phyloP scores from a whole-genome alignment of 805 yeast genomes.

The Pichia manshurica region DNA sequence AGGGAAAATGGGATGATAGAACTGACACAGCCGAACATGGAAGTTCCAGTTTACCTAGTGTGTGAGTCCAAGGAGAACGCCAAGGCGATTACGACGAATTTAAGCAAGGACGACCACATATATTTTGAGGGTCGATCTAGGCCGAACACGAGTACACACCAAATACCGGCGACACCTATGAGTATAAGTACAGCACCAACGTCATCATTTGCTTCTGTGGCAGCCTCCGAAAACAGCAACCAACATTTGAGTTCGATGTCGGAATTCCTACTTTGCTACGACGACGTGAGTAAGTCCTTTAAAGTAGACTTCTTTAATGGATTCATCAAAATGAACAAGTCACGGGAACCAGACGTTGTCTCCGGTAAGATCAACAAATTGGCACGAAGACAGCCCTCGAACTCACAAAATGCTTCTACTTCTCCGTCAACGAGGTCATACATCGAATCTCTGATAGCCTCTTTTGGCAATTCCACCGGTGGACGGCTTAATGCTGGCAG shows the following conservation, averaged over 20 bases:
- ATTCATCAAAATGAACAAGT: constrained; percentile 27
- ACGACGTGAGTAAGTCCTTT: constrained; percentile 23
- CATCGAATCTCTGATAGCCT: constrained; percentile 1
- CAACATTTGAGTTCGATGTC: constrained; percentile 6
- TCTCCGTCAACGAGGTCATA: background rate
- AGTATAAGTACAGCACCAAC: background rate
- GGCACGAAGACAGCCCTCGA: background rate
- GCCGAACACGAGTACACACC: background rate
- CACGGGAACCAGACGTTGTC: constrained; percentile 24
- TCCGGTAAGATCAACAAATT: constrained; percentile 1
- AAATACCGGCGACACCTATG: background rate
- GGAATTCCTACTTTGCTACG: constrained; percentile 27
- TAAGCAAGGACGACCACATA: constrained; percentile 15
- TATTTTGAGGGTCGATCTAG: constrained; percentile 26
- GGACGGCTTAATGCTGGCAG: background rate
- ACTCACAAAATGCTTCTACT: background rate
- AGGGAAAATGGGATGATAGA: background rate
- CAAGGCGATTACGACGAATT: constrained; percentile 17
- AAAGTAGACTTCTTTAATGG: constrained; percentile 26
- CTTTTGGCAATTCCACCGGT: background rate
- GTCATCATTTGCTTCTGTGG: background rate
- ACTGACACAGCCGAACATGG: background rate
- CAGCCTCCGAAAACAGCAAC: no score
- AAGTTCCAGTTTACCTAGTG: constrained; percentile 3
- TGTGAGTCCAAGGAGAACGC: constrained; percentile 24